phyloP scores from a whole-genome alignment of 208 protist genomes.

The Leishmania amazonensis region DNA sequence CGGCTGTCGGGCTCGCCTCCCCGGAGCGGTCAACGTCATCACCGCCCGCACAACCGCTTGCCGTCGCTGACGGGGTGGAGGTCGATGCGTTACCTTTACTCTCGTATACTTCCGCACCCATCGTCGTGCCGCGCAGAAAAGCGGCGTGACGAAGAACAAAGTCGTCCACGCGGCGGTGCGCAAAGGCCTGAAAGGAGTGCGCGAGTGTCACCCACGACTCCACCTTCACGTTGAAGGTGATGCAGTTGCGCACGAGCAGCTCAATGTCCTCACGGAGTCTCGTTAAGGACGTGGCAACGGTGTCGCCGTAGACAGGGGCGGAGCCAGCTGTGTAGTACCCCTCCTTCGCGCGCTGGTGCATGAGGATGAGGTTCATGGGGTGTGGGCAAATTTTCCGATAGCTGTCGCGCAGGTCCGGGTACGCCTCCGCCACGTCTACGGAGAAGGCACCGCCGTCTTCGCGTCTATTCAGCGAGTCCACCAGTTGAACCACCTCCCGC shows the following conservation, averaged over 20 bases:
- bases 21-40: neutral
- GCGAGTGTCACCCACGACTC: constrained; percentile 73
- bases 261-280: constrained; percentile 75
- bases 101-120: constrained; percentile 41
- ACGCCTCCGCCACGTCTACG: constrained; percentile 77
- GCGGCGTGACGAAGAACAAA: constrained; percentile 68
- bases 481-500: constrained; percentile 55
- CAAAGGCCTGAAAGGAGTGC: constrained; percentile 65
- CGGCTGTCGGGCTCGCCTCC: neutral
- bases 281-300: constrained; percentile 66
- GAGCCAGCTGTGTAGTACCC: constrained; percentile 54
- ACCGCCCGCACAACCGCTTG: neutral
- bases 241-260: constrained; percentile 85
- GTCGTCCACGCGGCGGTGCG: constrained; percentile 81
- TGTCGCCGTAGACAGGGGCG: constrained; percentile 38
- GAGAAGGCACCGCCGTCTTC: constrained; percentile 79
- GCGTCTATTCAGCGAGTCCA: constrained; percentile 61
- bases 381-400: constrained; percentile 77
- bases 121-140: constrained; percentile 56
- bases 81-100: neutral
- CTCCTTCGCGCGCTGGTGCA: constrained; percentile 54
- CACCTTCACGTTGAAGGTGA: constrained; percentile 76
- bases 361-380: constrained; percentile 80
- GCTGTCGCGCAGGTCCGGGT: constrained; percentile 64
- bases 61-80: neutral